Evolutionary conservation across 345 rosid species (phyloP), one percentile per base, ranked within the genome.

Genomic region (Noccaea bulbosa): DNA sequence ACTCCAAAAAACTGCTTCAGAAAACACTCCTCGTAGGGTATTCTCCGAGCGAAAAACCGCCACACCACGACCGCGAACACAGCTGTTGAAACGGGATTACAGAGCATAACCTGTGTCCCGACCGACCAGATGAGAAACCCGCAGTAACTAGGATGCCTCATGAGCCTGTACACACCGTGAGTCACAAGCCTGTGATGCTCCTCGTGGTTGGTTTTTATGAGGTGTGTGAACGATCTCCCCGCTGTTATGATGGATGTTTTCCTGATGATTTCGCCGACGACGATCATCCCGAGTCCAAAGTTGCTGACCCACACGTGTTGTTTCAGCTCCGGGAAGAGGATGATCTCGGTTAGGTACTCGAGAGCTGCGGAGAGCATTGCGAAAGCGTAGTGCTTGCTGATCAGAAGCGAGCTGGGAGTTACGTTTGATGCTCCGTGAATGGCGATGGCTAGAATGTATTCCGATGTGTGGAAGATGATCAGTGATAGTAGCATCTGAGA

Each of bases 91-190:
- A 86, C 2, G 11, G 89, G 89, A 71, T 88, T 86, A 59, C 89
- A 86, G 33, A 88, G 59, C 89, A 88, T 87, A 43, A 87, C 76
- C 74, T 87, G 92, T 46, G 88, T 83, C 38, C 88, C 90, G 8
- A 82, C 82, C 12, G 89, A 79, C 88, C 89, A 86, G 57, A 84
- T 65, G 62, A 84, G 74, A 78, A 87, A 89, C 68, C 89, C 87
- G 11, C 76, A 79, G 51, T 89, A 89, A 62, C 92, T 78, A 1
- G 96, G 92, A 81, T 87, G 86, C 45, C 92, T 88, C 50, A 87
- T 69, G n/a, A 80, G 60, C 10, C 77, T 64, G 69, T 84, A 85
- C 22, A 85, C 77, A 43, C 92, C 90, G 43, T 78, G 58, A 58
- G 86, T 87, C 41, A 87, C 72, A 68, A 87, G 79, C 52, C 65